A percentile compares a stretch with the other conserved stretches of the same genome.
phyloP scores from a whole-genome alignment of 2,329 filamentous ascomycete genomes.

The Shiraia bambusicola region DNA sequence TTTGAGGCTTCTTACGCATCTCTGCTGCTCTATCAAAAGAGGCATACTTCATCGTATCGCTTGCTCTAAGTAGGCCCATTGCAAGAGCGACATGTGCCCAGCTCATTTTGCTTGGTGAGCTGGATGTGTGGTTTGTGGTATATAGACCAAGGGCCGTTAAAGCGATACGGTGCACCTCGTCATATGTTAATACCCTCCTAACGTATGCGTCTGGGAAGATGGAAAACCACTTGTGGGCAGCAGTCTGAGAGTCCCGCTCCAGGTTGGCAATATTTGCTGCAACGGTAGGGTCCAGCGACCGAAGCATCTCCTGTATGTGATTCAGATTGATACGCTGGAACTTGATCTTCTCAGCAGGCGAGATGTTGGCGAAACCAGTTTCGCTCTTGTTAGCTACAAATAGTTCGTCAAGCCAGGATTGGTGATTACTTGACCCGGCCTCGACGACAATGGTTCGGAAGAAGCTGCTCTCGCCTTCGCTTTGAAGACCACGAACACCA shows the following conservation, averaged over 20 bases:
- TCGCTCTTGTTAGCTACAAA: conserved; percentile 10
- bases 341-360: conserved; percentile 24
- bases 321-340: conserved; percentile 60
- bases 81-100: conserved; percentile 47
- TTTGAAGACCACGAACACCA: conserved; percentile 51
- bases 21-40: conserved; percentile 24
- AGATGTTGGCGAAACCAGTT: conserved; percentile 8
- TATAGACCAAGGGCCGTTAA: conserved; percentile 53
- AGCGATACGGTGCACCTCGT: conserved; percentile 62
- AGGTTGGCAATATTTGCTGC: conserved; percentile 27
- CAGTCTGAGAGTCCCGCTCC: conserved; percentile 18
- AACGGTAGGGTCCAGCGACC: conserved; percentile 44
- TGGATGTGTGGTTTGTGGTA: conserved; percentile 17
- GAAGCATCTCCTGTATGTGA: conserved; percentile 65
- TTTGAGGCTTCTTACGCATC: conserved; percentile 7
- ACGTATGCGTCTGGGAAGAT: conserved; percentile 37
- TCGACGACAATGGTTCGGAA: conserved; percentile 41
- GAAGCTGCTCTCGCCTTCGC: conserved; percentile 34
- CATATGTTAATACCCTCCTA: conserved; percentile 58
- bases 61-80: conserved; percentile 47
- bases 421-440: conserved; percentile 14
- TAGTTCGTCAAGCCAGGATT: conserved; percentile 15
- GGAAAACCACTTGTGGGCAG: conserved; percentile 18
- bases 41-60: conserved; percentile 52
- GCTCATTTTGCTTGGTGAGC: conserved; percentile 28